Percentiles rank a stretch among this genome's conserved stretches.
These are phyloP conservation scores for Colletotrichum truncatum DNA, from an alignment of 2,329 filamentous ascomycete genomes.

Conservation along the genomic window DNA sequence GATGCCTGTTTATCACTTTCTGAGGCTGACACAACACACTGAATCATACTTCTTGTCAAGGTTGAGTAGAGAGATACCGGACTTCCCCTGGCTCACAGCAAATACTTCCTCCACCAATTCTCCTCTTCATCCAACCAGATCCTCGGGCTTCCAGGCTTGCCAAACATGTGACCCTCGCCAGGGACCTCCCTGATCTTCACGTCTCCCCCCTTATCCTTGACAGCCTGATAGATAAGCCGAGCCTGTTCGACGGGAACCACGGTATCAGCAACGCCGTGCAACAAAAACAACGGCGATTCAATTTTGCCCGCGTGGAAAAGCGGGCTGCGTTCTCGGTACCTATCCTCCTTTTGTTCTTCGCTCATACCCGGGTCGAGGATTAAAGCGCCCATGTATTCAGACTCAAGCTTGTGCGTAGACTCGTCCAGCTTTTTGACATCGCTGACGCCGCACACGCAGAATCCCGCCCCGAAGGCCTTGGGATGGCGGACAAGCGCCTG, in stretches of 20 bases:
- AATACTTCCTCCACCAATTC: constrained; percentile 54
- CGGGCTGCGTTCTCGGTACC: constrained; percentile 58
- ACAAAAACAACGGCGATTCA: constrained; percentile 59
- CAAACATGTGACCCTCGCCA: constrained; percentile 62
- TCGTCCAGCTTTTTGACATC: constrained; percentile 55
- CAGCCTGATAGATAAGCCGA: constrained; percentile 57
- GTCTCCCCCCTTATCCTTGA: constrained; percentile 50
- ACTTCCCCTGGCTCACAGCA: constrained; percentile 43
- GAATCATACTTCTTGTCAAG: too few relatives aligned
- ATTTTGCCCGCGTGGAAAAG: constrained; percentile 58
- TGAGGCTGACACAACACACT: too few relatives aligned
- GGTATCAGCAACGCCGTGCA: constrained; percentile 64
- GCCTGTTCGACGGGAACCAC: constrained; percentile 69
- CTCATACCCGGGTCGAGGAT: constrained; percentile 46
- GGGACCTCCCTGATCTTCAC: constrained; percentile 57
- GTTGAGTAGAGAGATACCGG: too few relatives aligned
- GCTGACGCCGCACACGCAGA: constrained; percentile 60
- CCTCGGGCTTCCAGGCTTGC: constrained; percentile 47
- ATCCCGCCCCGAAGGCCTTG: constrained; percentile 56
- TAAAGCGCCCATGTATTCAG: constrained; percentile 57
- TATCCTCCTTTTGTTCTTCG: constrained; percentile 47
- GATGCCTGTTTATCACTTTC: too few relatives aligned
- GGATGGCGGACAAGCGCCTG: constrained; percentile 57
- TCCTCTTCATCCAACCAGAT: constrained; percentile 54
- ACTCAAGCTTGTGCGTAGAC: constrained; percentile 66